These are phyloP conservation scores for Tylopilus cervinicoccineus DNA, from an alignment of 768 basidiomycete species.

Conservation along the genomic window DNA sequence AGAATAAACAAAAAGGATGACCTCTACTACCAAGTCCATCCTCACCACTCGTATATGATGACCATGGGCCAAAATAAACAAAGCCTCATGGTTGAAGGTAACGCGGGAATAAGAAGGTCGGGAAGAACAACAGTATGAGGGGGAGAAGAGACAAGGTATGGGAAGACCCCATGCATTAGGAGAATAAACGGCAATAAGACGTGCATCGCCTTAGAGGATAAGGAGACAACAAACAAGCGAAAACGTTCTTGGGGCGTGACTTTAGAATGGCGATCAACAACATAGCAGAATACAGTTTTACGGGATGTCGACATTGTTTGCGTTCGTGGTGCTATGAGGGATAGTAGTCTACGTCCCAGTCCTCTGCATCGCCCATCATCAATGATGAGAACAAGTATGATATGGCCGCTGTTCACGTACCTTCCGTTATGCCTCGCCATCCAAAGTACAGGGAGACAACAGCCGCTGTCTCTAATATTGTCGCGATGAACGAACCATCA, in stretches of 20 bases:
- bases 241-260: conserved; percentile 2
- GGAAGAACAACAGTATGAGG: neutral
- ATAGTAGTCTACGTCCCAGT: conserved; percentile 53
- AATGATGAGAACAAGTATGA: neutral
- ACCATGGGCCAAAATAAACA: neutral
- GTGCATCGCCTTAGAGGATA: conserved; percentile 5
- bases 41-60: conserved; percentile 5
- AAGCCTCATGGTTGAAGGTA: neutral
- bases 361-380: conserved; percentile 29
- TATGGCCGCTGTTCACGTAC: conserved; percentile 35
- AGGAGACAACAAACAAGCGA: conserved; percentile 4
- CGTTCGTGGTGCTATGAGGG: conserved; percentile 30
- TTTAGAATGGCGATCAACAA: conserved; percentile 7
- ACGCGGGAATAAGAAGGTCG: conserved; percentile 3
- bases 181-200: neutral
- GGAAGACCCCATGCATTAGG: neutral
- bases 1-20: neutral
- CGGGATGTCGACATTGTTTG: neutral
- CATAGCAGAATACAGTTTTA: conserved; percentile 14
- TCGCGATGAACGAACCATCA: conserved; percentile 86
- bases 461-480: conserved; percentile 73
- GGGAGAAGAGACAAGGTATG: conserved; percentile 1
- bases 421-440: conserved; percentile 92
- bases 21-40: conserved; percentile 7
- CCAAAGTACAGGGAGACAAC: conserved; percentile 67